These are phyloP conservation scores for Russula abietina DNA, from an alignment of 768 basidiomycete genomes.

Conservation along the genomic window DNA sequence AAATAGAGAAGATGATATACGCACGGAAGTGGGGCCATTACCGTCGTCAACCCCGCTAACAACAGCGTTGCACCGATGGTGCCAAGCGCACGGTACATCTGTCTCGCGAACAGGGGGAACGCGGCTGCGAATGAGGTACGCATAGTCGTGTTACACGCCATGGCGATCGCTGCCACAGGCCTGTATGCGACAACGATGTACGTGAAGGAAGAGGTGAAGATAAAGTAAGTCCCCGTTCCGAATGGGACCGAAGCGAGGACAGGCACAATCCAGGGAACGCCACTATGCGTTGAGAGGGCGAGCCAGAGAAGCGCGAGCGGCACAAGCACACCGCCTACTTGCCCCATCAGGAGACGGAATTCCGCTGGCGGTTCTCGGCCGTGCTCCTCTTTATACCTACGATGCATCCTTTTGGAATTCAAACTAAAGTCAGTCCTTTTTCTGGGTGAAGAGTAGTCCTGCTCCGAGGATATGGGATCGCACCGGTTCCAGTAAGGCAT, in stretches of 20 bases:
- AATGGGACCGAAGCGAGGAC: slow-evolving; percentile 43
- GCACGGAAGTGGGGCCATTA: slow-evolving; percentile 45
- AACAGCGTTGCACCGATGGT: slow-evolving; percentile 37
- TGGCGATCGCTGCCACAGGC: slow-evolving; percentile 51
- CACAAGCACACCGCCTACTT: slow-evolving; percentile 60
- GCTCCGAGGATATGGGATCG: neutral
- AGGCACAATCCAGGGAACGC: slow-evolving; percentile 44
- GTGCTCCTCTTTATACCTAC: slow-evolving; percentile 35
- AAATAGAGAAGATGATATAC: slow-evolving; percentile 27
- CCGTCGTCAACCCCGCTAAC: slow-evolving; percentile 36
- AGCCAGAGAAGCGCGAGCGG: slow-evolving; percentile 55
- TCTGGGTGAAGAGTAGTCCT: neutral
- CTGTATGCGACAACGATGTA: slow-evolving; percentile 50
- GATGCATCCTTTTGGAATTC: slow-evolving; percentile 33
- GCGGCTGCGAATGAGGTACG: slow-evolving; percentile 37
- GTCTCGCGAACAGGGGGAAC: slow-evolving; percentile 38
- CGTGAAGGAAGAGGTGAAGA: slow-evolving; percentile 65
- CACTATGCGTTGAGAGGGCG: slow-evolving; percentile 47
- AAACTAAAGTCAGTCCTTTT: neutral
- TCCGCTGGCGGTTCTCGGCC: slow-evolving; percentile 57
- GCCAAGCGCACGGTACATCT: slow-evolving; percentile 36
- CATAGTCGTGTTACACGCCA: slow-evolving; percentile 56
- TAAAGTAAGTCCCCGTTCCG: slow-evolving; percentile 52
- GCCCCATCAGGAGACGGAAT: slow-evolving; percentile 56
- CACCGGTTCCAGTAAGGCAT: slow-evolving; percentile 45